Percentiles rank a stretch among this genome's conserved stretches.
phyloP scores from a whole-genome alignment of 139 green algal species.

The Micromonas commoda region DNA sequence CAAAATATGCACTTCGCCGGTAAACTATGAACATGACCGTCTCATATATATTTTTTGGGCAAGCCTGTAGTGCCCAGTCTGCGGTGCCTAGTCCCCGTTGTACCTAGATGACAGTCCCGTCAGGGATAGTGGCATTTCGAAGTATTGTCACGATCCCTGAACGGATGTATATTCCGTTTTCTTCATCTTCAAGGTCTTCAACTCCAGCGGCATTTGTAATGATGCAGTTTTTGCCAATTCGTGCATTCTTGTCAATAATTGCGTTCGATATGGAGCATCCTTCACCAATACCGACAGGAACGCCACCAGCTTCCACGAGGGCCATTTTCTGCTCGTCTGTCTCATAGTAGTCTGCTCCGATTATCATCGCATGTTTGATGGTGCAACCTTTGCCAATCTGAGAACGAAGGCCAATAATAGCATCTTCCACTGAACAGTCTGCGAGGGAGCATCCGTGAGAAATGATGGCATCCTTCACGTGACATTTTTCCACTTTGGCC shows the following conservation, averaged over 20 bases:
- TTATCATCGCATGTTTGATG: slow-evolving; percentile 79
- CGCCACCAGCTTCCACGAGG: slow-evolving; percentile 54
- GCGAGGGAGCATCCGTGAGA: slow-evolving; percentile 64
- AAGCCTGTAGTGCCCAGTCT: slow-evolving; percentile 7
- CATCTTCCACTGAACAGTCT: slow-evolving; percentile 73
- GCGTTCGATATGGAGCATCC: slow-evolving; percentile 70
- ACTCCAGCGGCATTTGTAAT: slow-evolving; percentile 82
- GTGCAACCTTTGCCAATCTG: slow-evolving; percentile 56
- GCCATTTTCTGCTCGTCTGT: slow-evolving; percentile 62
- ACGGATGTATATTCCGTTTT: slow-evolving; percentile 90
- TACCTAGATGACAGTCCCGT: slow-evolving; percentile 47
- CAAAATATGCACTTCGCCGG: too few species aligned
- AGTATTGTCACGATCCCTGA: slow-evolving; percentile 89
- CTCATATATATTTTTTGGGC: not conserved
- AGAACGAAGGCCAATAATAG: slow-evolving; percentile 89
- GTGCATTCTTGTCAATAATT: slow-evolving; percentile 99
- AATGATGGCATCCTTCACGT: slow-evolving; percentile 44
- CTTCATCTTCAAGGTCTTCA: slow-evolving; percentile 51
- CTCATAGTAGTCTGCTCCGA: slow-evolving; percentile 98
- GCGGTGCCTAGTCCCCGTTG: too few species aligned
- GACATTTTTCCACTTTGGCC: slow-evolving; percentile 78
- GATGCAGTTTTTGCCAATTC: slow-evolving; percentile 76
- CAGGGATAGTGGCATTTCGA: slow-evolving; percentile 59
- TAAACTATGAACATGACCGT: not conserved
- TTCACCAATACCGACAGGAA: slow-evolving; percentile 90